Percentiles rank a stretch among this genome's conserved stretches.
Conservation (phyloP, 2,329 filamentous ascomycete species). For the Colletotrichum zoysiae region DNA sequence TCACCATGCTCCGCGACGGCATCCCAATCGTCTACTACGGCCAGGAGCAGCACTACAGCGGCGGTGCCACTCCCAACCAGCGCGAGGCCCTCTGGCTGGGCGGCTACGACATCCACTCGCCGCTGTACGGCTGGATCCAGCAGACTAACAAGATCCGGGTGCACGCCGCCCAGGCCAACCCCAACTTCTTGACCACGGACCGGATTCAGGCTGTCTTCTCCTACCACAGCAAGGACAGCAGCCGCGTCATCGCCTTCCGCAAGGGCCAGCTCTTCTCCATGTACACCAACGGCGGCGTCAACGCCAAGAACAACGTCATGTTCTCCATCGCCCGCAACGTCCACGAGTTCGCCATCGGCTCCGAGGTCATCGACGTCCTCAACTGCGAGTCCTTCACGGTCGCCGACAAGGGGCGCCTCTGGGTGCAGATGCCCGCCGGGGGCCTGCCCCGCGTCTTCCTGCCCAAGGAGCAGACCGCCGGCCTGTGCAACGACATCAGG, state of each 20-base stretch:
- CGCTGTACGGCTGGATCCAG: constrained; percentile 62
- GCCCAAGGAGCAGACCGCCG: constrained; percentile 36
- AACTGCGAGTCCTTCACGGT: constrained; percentile 51
- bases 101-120: constrained; percentile 58
- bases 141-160: constrained; percentile 63
- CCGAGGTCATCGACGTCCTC: constrained; percentile 56
- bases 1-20: constrained; percentile 70
- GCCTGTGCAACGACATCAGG: constrained; percentile 37
- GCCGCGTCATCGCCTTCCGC: constrained; percentile 39
- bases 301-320: constrained; percentile 48
- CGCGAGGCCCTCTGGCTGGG: constrained; percentile 69
- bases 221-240: constrained; percentile 27
- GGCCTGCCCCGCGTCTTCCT: constrained; percentile 37
- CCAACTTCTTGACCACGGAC: constrained; percentile 31
- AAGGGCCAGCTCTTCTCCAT: constrained; percentile 45
- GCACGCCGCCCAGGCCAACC: constrained; percentile 23
- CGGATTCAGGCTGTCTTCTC: constrained; percentile 35
- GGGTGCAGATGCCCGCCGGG: constrained; percentile 39
- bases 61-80: constrained; percentile 60
- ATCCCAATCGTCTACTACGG: constrained; percentile 76
- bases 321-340: constrained; percentile 51
- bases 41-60: constrained; percentile 71
- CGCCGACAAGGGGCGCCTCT: constrained; percentile 34
- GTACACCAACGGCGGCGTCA: constrained; percentile 56
- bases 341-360: constrained; percentile 51